Evolutionary conservation across 139 green algal genomes (phyloP).

Genomic region (Gonium pectorale): DNA sequence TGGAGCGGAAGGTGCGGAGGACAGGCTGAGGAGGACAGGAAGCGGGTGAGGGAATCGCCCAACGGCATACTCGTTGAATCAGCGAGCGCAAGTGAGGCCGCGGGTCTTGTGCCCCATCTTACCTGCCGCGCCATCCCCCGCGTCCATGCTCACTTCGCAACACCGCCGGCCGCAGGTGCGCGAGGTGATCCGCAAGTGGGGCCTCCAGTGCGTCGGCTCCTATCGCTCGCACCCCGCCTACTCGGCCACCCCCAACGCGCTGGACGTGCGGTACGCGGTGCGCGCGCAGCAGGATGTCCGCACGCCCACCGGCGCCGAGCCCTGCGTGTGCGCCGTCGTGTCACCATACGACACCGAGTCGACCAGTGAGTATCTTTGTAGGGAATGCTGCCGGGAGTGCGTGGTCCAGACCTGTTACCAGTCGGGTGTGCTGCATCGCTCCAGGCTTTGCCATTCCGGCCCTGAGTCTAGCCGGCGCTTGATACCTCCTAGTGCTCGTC

Average conservation of each 20-base stretch:
- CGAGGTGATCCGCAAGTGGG: conserved; percentile 53
- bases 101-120: not conserved
- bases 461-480: too few species aligned
- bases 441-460: too few species aligned
- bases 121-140: not conserved
- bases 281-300: conserved; percentile 35
- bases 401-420: not conserved
- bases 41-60: too few species aligned
- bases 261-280: conserved; percentile 70
- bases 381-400: not conserved
- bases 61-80: too few species aligned
- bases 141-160: not conserved
- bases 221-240: conserved; percentile 87
- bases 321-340: conserved; percentile 81
- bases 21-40: too few species aligned
- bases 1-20: too few species aligned
- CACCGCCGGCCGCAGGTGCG: conserved; percentile 41
- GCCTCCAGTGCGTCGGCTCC: conserved; percentile 69
- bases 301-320: conserved; percentile 32
- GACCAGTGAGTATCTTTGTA: conserved; percentile 2
- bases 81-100: not conserved
- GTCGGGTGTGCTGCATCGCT: not conserved
- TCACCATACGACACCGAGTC: conserved; percentile 71
- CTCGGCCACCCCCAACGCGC: conserved; percentile 64
- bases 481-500: too few species aligned